These are phyloP conservation scores for Penicillium roqueforti DNA, from an alignment of 495 filamentous ascomycete species.

Conservation along the genomic window DNA sequence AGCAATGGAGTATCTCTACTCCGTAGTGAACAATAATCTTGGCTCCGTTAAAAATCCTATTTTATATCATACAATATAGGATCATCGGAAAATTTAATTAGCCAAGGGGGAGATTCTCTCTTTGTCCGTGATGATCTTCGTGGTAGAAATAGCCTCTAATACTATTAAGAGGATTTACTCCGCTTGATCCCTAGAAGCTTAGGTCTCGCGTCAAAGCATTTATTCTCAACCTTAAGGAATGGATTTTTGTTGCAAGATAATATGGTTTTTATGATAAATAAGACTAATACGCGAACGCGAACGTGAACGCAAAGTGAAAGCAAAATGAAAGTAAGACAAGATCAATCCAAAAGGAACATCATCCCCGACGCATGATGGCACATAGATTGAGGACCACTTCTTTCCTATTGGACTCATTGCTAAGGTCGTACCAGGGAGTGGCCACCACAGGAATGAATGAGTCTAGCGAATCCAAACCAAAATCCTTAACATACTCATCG, in stretches of 20 bases:
- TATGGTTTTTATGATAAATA: neutral
- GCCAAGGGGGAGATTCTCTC: too few relatives aligned
- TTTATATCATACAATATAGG: too few relatives aligned
- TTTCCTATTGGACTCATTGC: constrained; percentile 2
- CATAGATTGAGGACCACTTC: constrained; percentile 11
- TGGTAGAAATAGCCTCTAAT: too few relatives aligned
- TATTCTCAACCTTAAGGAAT: too few relatives aligned
- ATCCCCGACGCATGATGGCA: constrained; percentile 14
- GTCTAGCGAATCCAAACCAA: constrained; percentile 4
- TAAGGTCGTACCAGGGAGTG: constrained; percentile 19
- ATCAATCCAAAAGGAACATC: neutral
- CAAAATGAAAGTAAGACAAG: neutral
- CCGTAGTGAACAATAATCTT: too few relatives aligned
- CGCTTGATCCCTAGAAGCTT: too few relatives aligned
- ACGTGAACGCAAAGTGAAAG: too few relatives aligned
- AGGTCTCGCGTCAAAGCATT: too few relatives aligned
- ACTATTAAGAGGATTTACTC: neutral
- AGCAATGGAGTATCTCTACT: too few relatives aligned
- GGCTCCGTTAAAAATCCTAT: too few relatives aligned
- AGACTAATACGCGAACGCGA: neutral
- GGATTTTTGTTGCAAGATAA: neutral
- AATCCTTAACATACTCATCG: constrained; percentile 12
- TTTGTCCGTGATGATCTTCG: too few relatives aligned
- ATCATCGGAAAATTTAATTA: too few relatives aligned
- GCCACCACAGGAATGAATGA: constrained; percentile 4